Percentiles rank a stretch among this genome's conserved stretches.
These are phyloP conservation scores for Suillus occidentalis DNA, from an alignment of 768 basidiomycete species.

Conservation along the genomic window DNA sequence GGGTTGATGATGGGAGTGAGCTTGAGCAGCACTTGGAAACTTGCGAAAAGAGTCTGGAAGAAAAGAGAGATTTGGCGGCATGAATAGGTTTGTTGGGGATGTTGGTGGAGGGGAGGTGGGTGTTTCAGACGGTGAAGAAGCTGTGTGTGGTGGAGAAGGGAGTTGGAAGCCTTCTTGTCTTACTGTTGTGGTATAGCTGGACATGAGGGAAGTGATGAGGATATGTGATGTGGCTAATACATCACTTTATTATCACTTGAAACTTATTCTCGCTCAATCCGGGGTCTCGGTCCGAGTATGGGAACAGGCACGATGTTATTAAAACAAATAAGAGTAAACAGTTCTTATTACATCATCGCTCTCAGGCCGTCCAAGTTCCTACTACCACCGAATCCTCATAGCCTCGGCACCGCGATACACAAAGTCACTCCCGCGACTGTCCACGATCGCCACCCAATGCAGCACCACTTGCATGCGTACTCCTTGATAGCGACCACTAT, in stretches of 20 bases:
- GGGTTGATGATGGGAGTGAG: constrained; percentile 19
- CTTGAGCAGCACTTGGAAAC: constrained; percentile 35
- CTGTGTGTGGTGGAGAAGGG: constrained; percentile 42
- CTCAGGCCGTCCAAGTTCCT: constrained; percentile 1
- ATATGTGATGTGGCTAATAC: not conserved
- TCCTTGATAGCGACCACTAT: not conserved
- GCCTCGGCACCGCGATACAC: constrained; percentile 2
- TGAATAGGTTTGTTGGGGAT: constrained; percentile 39
- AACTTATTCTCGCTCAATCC: constrained; percentile 11
- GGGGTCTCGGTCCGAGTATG: constrained; percentile 36
- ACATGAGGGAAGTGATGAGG: constrained; percentile 16
- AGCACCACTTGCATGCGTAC: not conserved
- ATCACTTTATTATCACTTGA: constrained; percentile 8
- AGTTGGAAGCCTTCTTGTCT: constrained; percentile 77
- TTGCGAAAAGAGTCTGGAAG: constrained; percentile 58
- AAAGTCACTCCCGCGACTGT: not conserved
- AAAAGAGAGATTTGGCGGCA: constrained; percentile 45
- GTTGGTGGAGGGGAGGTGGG: constrained; percentile 29
- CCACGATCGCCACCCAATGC: no score
- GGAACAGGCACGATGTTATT: constrained; percentile 15
- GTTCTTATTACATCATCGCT: constrained; percentile 5
- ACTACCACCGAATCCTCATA: constrained; percentile 1
- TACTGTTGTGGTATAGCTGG: constrained; percentile 36
- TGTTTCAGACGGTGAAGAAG: constrained; percentile 16
- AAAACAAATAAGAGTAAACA: not conserved